A percentile compares a stretch with the other conserved stretches of the same genome.
These are phyloP conservation scores for Penicillium sp. DNA, from an alignment of 2,329 filamentous ascomycete genomes.

Conservation along the genomic window DNA sequence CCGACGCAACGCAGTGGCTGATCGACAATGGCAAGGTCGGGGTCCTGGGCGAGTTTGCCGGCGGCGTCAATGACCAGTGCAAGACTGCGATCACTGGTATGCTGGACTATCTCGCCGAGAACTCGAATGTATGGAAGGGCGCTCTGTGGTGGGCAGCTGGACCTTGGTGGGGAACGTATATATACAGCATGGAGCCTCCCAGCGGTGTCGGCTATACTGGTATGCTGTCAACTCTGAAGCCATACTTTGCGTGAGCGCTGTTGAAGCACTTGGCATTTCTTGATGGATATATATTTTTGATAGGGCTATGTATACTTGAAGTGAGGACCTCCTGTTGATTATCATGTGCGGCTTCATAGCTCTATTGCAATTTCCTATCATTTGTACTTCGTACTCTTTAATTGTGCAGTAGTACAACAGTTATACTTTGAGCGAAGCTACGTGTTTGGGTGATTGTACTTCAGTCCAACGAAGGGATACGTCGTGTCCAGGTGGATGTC, in stretches of 20 bases:
- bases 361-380: too few species aligned
- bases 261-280: not conserved
- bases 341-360: not conserved
- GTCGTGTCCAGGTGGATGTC: not conserved
- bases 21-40: slow-evolving; percentile 57
- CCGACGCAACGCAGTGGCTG: slow-evolving; percentile 57
- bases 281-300: too few species aligned
- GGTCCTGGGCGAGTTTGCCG: slow-evolving; percentile 60
- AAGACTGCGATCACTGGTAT: slow-evolving; percentile 55
- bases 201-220: slow-evolving; percentile 48
- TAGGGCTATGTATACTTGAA: not conserved
- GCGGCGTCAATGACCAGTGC: slow-evolving; percentile 55
- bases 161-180: slow-evolving; percentile 55
- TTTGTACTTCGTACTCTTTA: too few species aligned
- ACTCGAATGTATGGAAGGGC: slow-evolving; percentile 59
- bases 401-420: too few species aligned
- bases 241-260: slow-evolving; percentile 22
- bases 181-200: slow-evolving; percentile 56
- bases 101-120: slow-evolving; percentile 52
- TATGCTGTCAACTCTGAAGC: slow-evolving; percentile 33
- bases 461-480: not conserved
- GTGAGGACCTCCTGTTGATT: too few species aligned
- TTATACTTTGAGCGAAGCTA: too few species aligned
- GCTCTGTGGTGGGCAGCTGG: slow-evolving; percentile 61
- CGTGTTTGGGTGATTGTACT: not conserved